A percentile compares a stretch with the other conserved stretches of the same genome.
phyloP scores from a whole-genome alignment of 768 basidiomycete species.

The Leccinum truebloodii region DNA sequence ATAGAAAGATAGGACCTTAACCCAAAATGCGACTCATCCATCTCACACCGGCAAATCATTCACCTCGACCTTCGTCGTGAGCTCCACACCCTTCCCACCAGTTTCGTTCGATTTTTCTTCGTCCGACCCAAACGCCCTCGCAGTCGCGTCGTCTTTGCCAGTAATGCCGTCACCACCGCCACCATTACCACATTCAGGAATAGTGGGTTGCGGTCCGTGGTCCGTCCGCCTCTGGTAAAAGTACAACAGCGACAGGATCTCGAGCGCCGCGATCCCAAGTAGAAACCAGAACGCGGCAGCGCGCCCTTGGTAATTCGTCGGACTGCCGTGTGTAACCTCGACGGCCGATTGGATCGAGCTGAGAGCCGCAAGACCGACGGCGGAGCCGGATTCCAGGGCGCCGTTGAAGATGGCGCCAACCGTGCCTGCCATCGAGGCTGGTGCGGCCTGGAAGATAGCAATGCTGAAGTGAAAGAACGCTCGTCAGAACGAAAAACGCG shows the following conservation, averaged over 20 bases:
- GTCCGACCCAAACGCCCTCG: neutral
- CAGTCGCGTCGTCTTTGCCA: neutral
- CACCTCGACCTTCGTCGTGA: neutral
- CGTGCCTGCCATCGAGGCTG: constrained; percentile 50
- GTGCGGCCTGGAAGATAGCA: constrained; percentile 50
- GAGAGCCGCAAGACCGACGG: constrained; percentile 50
- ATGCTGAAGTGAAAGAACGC: constrained; percentile 35
- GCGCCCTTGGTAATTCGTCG: constrained; percentile 39
- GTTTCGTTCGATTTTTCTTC: neutral
- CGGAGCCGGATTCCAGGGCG: constrained; percentile 54
- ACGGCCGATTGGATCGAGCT: constrained; percentile 51
- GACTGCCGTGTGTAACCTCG: constrained; percentile 35
- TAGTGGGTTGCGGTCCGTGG: neutral
- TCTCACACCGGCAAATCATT: neutral
- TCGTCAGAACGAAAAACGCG: neutral
- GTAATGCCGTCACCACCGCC: neutral
- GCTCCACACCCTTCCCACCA: neutral
- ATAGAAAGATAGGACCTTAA: neutral
- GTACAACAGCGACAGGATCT: constrained; percentile 32
- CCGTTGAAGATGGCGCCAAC: constrained; percentile 60
- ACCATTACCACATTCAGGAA: neutral
- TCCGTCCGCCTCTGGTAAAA: constrained; percentile 36
- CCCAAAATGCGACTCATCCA: neutral
- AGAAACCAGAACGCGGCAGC: constrained; percentile 49
- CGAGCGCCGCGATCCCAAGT: constrained; percentile 37